Evolutionary conservation across 169 alveolate genomes (phyloP).

Genomic region (Eimeria tenella): DNA sequence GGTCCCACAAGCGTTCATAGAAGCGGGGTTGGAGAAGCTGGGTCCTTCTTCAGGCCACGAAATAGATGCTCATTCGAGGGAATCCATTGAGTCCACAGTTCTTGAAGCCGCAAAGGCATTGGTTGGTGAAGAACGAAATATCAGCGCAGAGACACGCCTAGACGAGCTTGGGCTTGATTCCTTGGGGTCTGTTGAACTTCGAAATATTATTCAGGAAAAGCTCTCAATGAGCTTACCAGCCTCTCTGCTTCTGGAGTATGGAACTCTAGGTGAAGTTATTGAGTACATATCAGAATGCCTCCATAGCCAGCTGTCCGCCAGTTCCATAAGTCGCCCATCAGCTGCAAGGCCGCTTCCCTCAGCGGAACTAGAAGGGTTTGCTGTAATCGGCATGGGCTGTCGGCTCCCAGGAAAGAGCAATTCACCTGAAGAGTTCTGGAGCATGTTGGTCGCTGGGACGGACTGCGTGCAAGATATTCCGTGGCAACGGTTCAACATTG

Average conservation of each 20-base stretch:
- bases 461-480: constrained; percentile 78
- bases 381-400: constrained; percentile 76
- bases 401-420: constrained; percentile 68
- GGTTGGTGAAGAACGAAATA: neutral
- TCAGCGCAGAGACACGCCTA: constrained; percentile 19
- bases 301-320: neutral
- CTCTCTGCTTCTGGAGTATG: constrained; percentile 82
- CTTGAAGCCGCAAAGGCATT: constrained; percentile 46
- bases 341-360: neutral
- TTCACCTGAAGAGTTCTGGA: constrained; percentile 73
- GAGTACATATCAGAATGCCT: constrained; percentile 30
- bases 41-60: neutral
- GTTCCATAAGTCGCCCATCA: neutral
- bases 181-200: constrained; percentile 84
- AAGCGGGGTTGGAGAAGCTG: neutral
- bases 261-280: constrained; percentile 75
- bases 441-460: constrained; percentile 49
- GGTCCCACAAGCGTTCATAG: constrained; percentile 25
- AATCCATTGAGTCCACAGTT: neutral
- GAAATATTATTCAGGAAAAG: constrained; percentile 79
- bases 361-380: constrained; percentile 17
- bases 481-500: constrained; percentile 65
- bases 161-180: constrained; percentile 84
- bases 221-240: constrained; percentile 82
- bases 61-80: neutral